Evolutionary conservation across 345 rosid species (phyloP).

Genomic region (Populus alba): DNA sequence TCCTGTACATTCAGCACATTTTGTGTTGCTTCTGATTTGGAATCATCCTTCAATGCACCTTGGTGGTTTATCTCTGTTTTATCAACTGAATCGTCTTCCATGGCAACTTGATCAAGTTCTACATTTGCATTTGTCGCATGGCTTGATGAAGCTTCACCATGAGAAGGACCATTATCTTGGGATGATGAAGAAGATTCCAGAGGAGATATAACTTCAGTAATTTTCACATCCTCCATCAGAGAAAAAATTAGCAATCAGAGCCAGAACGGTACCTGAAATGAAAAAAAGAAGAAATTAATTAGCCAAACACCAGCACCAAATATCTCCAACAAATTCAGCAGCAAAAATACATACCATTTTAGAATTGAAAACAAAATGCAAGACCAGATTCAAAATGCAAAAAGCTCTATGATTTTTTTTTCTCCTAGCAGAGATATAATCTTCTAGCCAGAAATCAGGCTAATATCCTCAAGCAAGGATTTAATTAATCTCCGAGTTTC

Average conservation of each 20-base stretch:
- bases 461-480: no score
- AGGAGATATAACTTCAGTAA: constrained; percentile 29
- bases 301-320: background rate
- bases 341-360: background rate
- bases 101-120: constrained; percentile 14
- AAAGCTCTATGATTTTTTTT: background rate
- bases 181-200: constrained; percentile 20
- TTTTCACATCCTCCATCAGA: constrained; percentile 48
- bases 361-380: background rate
- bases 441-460: no score
- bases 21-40: constrained; percentile 14
- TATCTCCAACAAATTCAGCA: background rate
- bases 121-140: constrained; percentile 18
- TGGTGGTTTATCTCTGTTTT: constrained; percentile 13
- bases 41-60: constrained; percentile 10
- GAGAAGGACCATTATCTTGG: constrained; percentile 9
- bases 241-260: constrained; percentile 12
- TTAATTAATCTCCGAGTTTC: background rate
- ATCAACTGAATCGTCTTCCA: constrained; percentile 20
- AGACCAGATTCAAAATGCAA: background rate
- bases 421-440: background rate
- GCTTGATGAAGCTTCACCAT: constrained; percentile 13
- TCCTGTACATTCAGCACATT: background rate
- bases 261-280: constrained; percentile 26
- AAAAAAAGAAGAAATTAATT: background rate